Percentiles rank a stretch among this genome's conserved stretches.
Evolutionary conservation across 2,329 filamentous ascomycete genomes (phyloP).

Genomic region (Drechmeria coniospora): DNA sequence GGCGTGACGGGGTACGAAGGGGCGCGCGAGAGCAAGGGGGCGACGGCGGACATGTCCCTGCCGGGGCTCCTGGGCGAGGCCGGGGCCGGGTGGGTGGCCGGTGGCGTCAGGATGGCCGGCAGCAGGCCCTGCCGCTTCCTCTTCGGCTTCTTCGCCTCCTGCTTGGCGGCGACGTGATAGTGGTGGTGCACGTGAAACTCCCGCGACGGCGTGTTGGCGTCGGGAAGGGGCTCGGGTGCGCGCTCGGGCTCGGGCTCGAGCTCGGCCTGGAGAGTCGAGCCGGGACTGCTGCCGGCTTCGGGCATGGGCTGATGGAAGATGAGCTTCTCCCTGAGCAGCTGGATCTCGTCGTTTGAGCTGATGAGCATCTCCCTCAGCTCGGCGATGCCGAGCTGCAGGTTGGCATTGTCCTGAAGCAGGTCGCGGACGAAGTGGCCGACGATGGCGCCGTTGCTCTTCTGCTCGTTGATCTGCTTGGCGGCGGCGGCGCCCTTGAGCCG

Average conservation of each 20-base stretch:
- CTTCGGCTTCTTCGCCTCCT: conserved; percentile 46
- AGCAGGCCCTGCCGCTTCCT: conserved; percentile 56
- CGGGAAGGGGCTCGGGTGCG: too few species aligned
- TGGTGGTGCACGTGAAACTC: conserved; percentile 91
- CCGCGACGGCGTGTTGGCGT: conserved; percentile 31
- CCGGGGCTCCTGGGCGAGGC: conserved; percentile 23
- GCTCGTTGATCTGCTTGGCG: conserved; percentile 44
- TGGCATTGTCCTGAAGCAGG: conserved; percentile 88
- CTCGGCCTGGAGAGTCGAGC: conserved; percentile 54
- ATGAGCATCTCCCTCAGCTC: conserved; percentile 83
- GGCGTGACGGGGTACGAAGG: conserved; percentile 33
- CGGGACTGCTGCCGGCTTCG: conserved; percentile 19
- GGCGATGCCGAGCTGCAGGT: conserved; percentile 77
- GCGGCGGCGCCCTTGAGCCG: conserved; percentile 71
- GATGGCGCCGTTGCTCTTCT: conserved; percentile 47
- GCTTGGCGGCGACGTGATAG: conserved; percentile 58
- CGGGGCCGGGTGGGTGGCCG: conserved; percentile 19
- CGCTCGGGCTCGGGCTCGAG: conserved; percentile 45
- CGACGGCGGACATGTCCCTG: conserved; percentile 18
- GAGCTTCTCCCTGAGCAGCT: conserved; percentile 69
- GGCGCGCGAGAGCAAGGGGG: conserved; percentile 25
- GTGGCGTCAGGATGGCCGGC: conserved; percentile 44
- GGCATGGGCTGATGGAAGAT: conserved; percentile 57
- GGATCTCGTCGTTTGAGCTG: conserved; percentile 88
- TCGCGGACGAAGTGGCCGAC: conserved; percentile 96